These are phyloP conservation scores for Begonia masoniana DNA, from an alignment of 306 rosid genomes.

Conservation along the genomic window DNA sequence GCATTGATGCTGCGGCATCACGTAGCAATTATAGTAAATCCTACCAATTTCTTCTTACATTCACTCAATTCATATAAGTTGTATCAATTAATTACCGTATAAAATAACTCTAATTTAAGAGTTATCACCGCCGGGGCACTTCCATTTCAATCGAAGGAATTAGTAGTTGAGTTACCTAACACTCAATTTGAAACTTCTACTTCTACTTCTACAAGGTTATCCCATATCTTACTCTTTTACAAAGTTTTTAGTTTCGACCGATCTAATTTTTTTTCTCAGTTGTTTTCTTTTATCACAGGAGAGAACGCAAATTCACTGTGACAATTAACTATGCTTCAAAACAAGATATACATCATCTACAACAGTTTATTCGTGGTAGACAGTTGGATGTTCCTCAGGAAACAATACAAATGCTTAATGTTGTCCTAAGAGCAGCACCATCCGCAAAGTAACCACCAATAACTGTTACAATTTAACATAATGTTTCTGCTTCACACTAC, in stretches of 20 bases:
- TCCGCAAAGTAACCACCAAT: slow-evolving; percentile 18
- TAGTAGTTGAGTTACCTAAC: slow-evolving; percentile 26
- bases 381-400: slow-evolving; percentile 49
- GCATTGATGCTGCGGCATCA: no score
- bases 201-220: slow-evolving; percentile 31
- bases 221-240: no score
- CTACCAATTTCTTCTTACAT: no score
- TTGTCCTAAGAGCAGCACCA: slow-evolving; percentile 42
- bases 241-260: no score
- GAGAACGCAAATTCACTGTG: slow-evolving; percentile 41
- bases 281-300: slow-evolving; percentile 9
- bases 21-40: no score
- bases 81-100: no score
- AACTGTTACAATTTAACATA: neutral
- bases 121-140: slow-evolving; percentile 24
- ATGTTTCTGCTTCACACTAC: neutral
- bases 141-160: slow-evolving; percentile 43
- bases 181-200: slow-evolving; percentile 28
- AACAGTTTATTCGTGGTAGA: slow-evolving; percentile 24
- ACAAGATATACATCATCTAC: slow-evolving; percentile 32
- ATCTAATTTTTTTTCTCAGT: no score
- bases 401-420: slow-evolving; percentile 60
- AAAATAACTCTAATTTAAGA: slow-evolving; percentile 11
- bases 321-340: slow-evolving; percentile 32
- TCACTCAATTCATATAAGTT: no score